Base-by-base conservation (phyloP, 768 basidiomycete genomes). In the Amylocystis lapponica region DNA sequence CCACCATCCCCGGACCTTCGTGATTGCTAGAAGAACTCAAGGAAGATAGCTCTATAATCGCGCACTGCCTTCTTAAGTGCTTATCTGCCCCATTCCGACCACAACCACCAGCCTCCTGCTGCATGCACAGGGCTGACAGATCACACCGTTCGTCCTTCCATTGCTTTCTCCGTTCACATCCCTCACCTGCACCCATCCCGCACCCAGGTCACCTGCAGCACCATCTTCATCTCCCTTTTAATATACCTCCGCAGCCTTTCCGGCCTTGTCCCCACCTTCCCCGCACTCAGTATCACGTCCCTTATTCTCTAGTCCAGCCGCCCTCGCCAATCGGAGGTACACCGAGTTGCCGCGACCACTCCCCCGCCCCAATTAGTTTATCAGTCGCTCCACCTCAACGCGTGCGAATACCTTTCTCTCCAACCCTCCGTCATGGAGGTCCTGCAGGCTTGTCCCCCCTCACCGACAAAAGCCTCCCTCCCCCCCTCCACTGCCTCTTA, bases 361-460 rank as follows among this genome's bases (percentile, higher is more conserved):
- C n/a, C n/a, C n/a, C n/a, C n/a, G n/a, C n/a, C n/a, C n/a, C n/a
- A n/a, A n/a, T n/a, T n/a, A n/a, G n/a, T 43, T 36, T 27, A 23
- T 35, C 22, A 9, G 21, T 22, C 29, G 5, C 17, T 21, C n/a
- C 37, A 39, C 26, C 37, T 14, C 39, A 40, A 40, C 39, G 39
- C 31, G 39, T 30, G 13, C 26, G 27, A 40, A 26, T 5, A 34
- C 19, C 31, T 22, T 20, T 31, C n/a, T n/a, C 39, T 29, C 13
- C 39, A 17, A 19, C 29, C 27, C 29, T n/a, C n/a, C 43, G 27
- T 43, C 39, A 23, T 52, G 41, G 47, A 52, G 43, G 38, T 52
- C 36, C 36, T 22, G 23, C 41, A 3, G 32, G 41, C 32, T 22
- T 32, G 31, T n/a, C 41, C 41, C 4, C 30, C 41, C 7, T 42